These are phyloP conservation scores for Apophysomyces variabilis DNA, from an alignment of 371 early-diverging fungal species.

Conservation along the genomic window DNA sequence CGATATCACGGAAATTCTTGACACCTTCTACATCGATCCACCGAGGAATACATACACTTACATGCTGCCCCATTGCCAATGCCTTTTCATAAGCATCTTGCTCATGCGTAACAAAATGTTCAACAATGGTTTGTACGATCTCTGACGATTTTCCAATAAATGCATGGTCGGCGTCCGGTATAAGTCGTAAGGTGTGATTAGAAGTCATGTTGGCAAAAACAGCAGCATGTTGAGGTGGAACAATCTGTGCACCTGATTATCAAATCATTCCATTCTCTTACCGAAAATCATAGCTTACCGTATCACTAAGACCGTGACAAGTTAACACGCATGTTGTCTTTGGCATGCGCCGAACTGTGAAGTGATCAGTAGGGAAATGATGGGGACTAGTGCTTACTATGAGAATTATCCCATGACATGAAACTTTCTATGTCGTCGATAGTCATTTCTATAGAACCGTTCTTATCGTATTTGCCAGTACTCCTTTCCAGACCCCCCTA, in stretches of 20 bases:
- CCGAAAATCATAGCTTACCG: slow-evolving; percentile 31
- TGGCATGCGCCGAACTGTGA: slow-evolving; percentile 52
- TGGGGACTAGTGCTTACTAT: slow-evolving; percentile 27
- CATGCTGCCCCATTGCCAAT: slow-evolving; percentile 34
- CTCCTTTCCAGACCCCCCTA: slow-evolving; percentile 53
- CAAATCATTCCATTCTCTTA: not conserved
- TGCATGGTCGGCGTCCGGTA: slow-evolving; percentile 64
- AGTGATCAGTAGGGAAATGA: not conserved
- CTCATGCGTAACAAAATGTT: slow-evolving; percentile 48
- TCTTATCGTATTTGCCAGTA: slow-evolving; percentile 38
- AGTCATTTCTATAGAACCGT: slow-evolving; percentile 38
- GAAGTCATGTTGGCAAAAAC: slow-evolving; percentile 55
- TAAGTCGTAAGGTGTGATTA: slow-evolving; percentile 54
- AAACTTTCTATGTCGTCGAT: slow-evolving; percentile 42
- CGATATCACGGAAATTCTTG: slow-evolving; percentile 63
- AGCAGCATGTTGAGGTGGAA: slow-evolving; percentile 61
- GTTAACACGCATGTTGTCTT: slow-evolving; percentile 60
- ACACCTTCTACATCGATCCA: slow-evolving; percentile 61
- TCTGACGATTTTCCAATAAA: slow-evolving; percentile 53
- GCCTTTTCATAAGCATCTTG: slow-evolving; percentile 53
- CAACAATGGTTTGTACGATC: slow-evolving; percentile 38
- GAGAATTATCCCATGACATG: slow-evolving; percentile 43
- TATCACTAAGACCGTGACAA: slow-evolving; percentile 61
- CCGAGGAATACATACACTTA: slow-evolving; percentile 38
- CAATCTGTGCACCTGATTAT: slow-evolving; percentile 39